Evolutionary conservation across 768 basidiomycete genomes (phyloP), one percentile per base, ranked within the genome.

Genomic region (Galerina marginata): DNA sequence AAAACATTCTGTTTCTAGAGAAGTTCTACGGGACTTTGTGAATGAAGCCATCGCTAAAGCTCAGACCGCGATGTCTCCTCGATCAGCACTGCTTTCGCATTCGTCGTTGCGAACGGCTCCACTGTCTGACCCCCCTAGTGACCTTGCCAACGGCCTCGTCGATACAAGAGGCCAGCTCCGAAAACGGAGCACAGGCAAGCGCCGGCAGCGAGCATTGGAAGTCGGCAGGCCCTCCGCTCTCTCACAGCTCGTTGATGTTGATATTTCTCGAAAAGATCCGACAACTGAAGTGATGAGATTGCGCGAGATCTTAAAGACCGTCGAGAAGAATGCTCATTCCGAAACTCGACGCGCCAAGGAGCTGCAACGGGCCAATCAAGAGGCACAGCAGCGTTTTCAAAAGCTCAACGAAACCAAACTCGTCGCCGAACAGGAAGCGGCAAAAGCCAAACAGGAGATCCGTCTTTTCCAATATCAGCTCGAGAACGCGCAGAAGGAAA

Each of bases 401-500:
- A 43, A 71, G 11, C 63, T 83, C 26, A 77, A 77, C 44, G 78
- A 78, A 46, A 74, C 68, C 15, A 70, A 73, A 43, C 50, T 77
- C 9, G 46, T 69, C 36, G 80, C 77, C 1, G 73, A 81, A 54
- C 70, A 73, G 48, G 75, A 78, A 23, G 79, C 77, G 3, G 53
- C 68, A n/a, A 73, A 71, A 29, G 75, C 76, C 9, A 67, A 61
- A 1, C 73, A 78, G 40, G 78, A 81, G 44, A 64, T 79, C 12
- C 72, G 74, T 29, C 52, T 81, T 42, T 76, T 77, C 51, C 72
- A 78, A 37, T 68, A 74, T 26, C 77, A 81, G 63, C 67, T 79
- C n/a, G 72, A 77, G 43, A 74, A 71, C 58, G 78, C 80, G 2
- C 75, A 77, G 57, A 74, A 76, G 56, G 86, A 90, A 68, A 84